Percentiles rank a stretch among this genome's conserved stretches.
phyloP scores from a whole-genome alignment of 1,139 yeast genomes.

The Blastobotrys indianensis region DNA sequence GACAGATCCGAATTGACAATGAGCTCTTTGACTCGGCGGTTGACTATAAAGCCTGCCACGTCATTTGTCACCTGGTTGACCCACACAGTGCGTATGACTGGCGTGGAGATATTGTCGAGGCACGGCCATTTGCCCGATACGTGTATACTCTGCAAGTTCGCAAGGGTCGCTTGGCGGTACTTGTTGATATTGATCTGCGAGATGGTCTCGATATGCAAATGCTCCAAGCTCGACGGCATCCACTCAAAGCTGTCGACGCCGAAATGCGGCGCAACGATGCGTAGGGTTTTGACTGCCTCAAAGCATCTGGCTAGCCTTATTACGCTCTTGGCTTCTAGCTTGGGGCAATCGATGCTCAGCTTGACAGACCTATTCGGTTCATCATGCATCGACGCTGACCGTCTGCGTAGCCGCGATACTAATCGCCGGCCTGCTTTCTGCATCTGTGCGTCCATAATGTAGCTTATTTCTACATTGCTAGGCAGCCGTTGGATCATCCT shows the following conservation, averaged over 20 bases:
- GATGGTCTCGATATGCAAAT: slow-evolving; percentile 1
- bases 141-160: slow-evolving; percentile 2
- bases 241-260: slow-evolving; percentile 3
- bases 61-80: slow-evolving; percentile 3
- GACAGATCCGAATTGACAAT: slow-evolving; percentile 6
- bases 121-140: slow-evolving; percentile 6
- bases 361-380: neutral
- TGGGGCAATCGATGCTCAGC: slow-evolving; percentile 1
- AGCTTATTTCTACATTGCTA: slow-evolving; percentile 4
- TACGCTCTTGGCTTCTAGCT: slow-evolving; percentile 2
- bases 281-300: slow-evolving; percentile 1
- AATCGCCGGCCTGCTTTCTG: neutral
- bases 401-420: no score
- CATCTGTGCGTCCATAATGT: slow-evolving; percentile 1
- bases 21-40: slow-evolving; percentile 3
- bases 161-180: neutral
- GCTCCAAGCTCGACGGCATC: slow-evolving; percentile 5
- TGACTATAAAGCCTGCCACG: slow-evolving; percentile 4
- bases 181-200: neutral
- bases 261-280: neutral
- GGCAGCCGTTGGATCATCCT: slow-evolving; percentile 5
- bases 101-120: slow-evolving; percentile 2
- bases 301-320: neutral
- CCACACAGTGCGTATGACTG: slow-evolving; percentile 5
- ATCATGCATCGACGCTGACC: neutral